Evolutionary conservation across 2,329 filamentous ascomycete genomes (phyloP), one percentile per base, ranked within the genome.

Genomic region (Coleophoma eucalyptorum): DNA sequence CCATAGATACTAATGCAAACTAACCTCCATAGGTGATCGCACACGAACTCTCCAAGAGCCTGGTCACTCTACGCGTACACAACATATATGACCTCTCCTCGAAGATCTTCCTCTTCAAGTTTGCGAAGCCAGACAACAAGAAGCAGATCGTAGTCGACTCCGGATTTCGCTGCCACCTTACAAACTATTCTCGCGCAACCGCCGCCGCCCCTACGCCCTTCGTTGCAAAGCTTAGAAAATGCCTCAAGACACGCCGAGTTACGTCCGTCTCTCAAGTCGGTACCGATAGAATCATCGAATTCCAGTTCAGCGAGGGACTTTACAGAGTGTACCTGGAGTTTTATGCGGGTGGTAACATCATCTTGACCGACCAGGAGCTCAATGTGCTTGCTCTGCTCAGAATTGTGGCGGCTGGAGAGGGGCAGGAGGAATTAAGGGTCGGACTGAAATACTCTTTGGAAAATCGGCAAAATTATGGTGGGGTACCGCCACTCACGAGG

Each of bases 1-100:
- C 6, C 32, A 11, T 18, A 37, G 5, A 42, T n/a, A 11, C 15
- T 33, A 20, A 35, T 12, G 31, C 31, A 38, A 10, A 13, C 50
- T 57, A 48, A 54, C 20, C 40, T 11, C 32, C 31, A 46, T 48
- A 96, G 90, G 90, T 96, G 70, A 95, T 97, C 66, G 88, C 91
- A 50, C 90, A 96, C 68, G 94, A 99, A 79, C 87, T 99, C 55
- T 86, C 90, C 53, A 76, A 81, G 56, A 81, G 79, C 57, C 79
- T 99, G 49, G 82, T 87, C 52, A 83, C 83, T 52, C 78, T 97
- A 55, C 89, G 94, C 56, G 81, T 97, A 46, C 84, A 89, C 55
- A 99, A 99, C 67, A 86, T 97, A 67, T 97, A 99, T 74, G 94
- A 99, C 69, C 83, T 99, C 53, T 96, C 90, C 55, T 91, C 91